Percentiles rank a stretch among this genome's conserved stretches.
These are phyloP conservation scores for Aspergillus sp. DNA, from an alignment of 2,329 filamentous ascomycete genomes.

Conservation along the genomic window DNA sequence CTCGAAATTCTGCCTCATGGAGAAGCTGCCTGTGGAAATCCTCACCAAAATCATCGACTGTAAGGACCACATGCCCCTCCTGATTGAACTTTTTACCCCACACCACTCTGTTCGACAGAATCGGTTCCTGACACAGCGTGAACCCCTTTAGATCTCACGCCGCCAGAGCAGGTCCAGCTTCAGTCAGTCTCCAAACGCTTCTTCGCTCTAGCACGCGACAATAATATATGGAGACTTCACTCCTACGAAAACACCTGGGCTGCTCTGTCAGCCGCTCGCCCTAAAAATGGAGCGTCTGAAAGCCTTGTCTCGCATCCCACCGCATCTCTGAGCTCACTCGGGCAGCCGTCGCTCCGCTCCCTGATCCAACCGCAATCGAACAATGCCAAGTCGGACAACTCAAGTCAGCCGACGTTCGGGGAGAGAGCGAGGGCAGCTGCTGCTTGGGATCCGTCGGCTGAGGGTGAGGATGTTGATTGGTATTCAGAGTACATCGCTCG, in stretches of 20 bases:
- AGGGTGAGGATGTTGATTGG: slow-evolving; percentile 72
- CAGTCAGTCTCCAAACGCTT: slow-evolving; percentile 70
- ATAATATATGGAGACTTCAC: slow-evolving; percentile 71
- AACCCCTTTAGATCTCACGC: slow-evolving; percentile 56
- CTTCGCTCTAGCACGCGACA: slow-evolving; percentile 68
- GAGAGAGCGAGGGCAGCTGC: slow-evolving; percentile 44
- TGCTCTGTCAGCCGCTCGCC: slow-evolving; percentile 44
- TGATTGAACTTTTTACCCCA: slow-evolving; percentile 14
- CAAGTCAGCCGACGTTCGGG: slow-evolving; percentile 21
- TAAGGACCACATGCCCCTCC: slow-evolving; percentile 41
- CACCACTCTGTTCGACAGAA: slow-evolving; percentile 8
- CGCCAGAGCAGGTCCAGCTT: slow-evolving; percentile 63
- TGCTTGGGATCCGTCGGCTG: slow-evolving; percentile 81
- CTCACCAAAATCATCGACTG: slow-evolving; percentile 63
- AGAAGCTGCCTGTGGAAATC: slow-evolving; percentile 64
- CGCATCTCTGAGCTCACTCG: slow-evolving; percentile 31
- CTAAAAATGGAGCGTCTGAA: slow-evolving; percentile 35
- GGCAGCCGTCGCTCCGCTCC: slow-evolving; percentile 32
- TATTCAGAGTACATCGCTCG: slow-evolving; percentile 87
- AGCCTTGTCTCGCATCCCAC: slow-evolving; percentile 49
- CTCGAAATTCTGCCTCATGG: slow-evolving; percentile 37
- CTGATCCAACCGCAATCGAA: slow-evolving; percentile 31
- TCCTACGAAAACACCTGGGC: slow-evolving; percentile 74
- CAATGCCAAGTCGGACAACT: not conserved
- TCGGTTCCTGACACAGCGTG: not conserved